Evolutionary conservation across 768 basidiomycete genomes (phyloP).

Genomic region (Nidularia pulvinata): DNA sequence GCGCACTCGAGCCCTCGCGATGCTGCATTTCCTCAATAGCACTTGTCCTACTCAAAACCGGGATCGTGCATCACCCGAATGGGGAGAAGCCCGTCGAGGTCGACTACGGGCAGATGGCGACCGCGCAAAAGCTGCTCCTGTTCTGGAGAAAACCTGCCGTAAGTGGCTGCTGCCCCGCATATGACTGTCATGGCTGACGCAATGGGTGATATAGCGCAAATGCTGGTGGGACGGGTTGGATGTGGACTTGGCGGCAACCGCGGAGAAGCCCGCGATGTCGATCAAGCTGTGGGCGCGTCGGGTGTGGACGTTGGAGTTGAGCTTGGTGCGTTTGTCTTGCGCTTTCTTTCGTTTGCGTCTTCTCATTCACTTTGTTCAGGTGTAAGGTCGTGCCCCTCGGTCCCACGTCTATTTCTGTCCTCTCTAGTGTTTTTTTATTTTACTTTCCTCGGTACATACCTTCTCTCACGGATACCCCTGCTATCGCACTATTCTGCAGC

Average conservation of each 20-base stretch:
- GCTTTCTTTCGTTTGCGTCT: not conserved
- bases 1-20: conserved; percentile 92
- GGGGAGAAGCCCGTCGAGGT: conserved; percentile 76
- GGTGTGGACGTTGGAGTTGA: conserved; percentile 98
- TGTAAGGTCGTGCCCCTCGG: not conserved
- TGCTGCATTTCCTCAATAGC: conserved; percentile 99
- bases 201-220: conserved; percentile 66
- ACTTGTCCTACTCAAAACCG: conserved; percentile 95
- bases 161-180: conserved; percentile 28
- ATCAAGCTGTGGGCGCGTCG: conserved; percentile 97
- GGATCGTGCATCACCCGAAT: conserved; percentile 78
- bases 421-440: not conserved
- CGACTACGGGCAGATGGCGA: conserved; percentile 93
- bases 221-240: conserved; percentile 99
- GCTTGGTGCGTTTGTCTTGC: conserved; percentile 60
- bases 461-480: conserved; percentile 17
- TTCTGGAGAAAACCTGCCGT: conserved; percentile 99
- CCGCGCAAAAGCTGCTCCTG: conserved; percentile 93
- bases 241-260: conserved; percentile 71
- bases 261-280: conserved; percentile 44
- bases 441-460: conserved; percentile 15
- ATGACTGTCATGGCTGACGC: conserved; percentile 1
- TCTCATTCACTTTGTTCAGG: not conserved
- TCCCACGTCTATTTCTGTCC: not conserved
- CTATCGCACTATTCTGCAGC: conserved; percentile 1